Conservation (phyloP, 2,329 filamentous ascomycete genomes). For the Cylindrodendrum hubeiense region DNA sequence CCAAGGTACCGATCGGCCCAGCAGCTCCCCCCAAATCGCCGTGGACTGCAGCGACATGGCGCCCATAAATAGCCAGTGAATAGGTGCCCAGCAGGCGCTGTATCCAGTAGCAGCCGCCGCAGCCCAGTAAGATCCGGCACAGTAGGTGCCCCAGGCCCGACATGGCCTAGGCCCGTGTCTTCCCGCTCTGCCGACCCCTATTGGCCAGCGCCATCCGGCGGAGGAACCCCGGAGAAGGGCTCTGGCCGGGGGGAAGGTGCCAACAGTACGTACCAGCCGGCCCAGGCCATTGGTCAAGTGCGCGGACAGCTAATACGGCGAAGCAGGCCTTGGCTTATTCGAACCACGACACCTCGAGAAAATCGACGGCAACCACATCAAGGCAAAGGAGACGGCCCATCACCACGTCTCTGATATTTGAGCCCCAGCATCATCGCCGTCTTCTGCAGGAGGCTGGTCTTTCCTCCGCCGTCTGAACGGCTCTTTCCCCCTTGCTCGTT, state of each 20-base stretch:
- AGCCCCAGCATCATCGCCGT: constrained; percentile 20
- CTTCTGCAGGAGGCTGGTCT: constrained; percentile 16
- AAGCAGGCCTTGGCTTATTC: constrained; percentile 51
- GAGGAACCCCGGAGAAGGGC: constrained; percentile 49
- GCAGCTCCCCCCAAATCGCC: neutral
- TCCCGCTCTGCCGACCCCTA: constrained; percentile 31
- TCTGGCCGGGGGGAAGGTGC: constrained; percentile 29
- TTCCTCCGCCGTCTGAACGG: constrained; percentile 20
- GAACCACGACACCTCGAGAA: constrained; percentile 56
- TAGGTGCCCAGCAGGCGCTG: constrained; percentile 16
- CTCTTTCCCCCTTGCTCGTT: constrained; percentile 22
- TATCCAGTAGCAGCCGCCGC: constrained; percentile 34
- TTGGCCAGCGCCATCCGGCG: constrained; percentile 40
- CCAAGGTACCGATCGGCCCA: constrained; percentile 18
- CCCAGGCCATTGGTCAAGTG: constrained; percentile 24
- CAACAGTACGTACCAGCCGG: constrained; percentile 37
- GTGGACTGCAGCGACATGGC: constrained; percentile 35
- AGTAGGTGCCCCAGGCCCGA: constrained; percentile 30
- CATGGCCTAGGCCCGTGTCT: constrained; percentile 34
- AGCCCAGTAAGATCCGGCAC: constrained; percentile 30
- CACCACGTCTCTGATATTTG: constrained; percentile 40
- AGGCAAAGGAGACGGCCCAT: constrained; percentile 49
- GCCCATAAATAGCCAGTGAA: constrained; percentile 35
- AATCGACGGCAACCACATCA: constrained; percentile 50
- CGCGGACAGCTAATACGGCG: constrained; percentile 27